Evolutionary conservation across 345 rosid species (phyloP).

Genomic region (Viola odorata): DNA sequence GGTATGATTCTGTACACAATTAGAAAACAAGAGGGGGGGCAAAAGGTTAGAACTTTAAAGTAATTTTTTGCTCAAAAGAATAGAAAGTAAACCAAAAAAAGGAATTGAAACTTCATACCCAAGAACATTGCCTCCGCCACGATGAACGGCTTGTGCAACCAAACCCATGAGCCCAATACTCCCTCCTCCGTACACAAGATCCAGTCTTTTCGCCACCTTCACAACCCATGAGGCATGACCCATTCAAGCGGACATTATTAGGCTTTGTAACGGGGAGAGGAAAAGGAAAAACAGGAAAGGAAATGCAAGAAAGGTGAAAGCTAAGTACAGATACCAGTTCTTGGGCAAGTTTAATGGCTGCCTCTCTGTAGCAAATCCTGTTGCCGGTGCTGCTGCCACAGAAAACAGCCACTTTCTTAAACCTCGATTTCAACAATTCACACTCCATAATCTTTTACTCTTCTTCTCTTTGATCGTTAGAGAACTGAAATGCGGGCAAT

Average conservation of each 20-base stretch:
- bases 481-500: background rate
- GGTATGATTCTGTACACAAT: constrained; percentile 41
- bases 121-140: constrained; percentile 78
- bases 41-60: background rate
- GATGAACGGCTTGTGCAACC: constrained; percentile 76
- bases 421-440: constrained; percentile 13
- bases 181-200: constrained; percentile 96
- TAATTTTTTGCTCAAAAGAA: background rate
- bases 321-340: constrained; percentile 18
- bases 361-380: constrained; percentile 23
- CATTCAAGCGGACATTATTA: background rate
- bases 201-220: constrained; percentile 63
- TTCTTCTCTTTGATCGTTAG: background rate
- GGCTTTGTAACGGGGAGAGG: background rate
- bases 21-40: background rate
- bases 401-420: constrained; percentile 26
- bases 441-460: constrained; percentile 8
- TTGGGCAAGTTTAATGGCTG: constrained; percentile 27
- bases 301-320: background rate
- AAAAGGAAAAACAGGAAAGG: too few species aligned
- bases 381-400: constrained; percentile 31
- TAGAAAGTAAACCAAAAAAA: background rate
- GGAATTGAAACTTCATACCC: constrained; percentile 42
- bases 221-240: too few species aligned
- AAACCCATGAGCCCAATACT: constrained; percentile 94